A percentile compares a stretch with the other conserved stretches of the same genome.
Conservation (phyloP, 2,329 filamentous ascomycete species). For the Xylariaceae sp. region DNA sequence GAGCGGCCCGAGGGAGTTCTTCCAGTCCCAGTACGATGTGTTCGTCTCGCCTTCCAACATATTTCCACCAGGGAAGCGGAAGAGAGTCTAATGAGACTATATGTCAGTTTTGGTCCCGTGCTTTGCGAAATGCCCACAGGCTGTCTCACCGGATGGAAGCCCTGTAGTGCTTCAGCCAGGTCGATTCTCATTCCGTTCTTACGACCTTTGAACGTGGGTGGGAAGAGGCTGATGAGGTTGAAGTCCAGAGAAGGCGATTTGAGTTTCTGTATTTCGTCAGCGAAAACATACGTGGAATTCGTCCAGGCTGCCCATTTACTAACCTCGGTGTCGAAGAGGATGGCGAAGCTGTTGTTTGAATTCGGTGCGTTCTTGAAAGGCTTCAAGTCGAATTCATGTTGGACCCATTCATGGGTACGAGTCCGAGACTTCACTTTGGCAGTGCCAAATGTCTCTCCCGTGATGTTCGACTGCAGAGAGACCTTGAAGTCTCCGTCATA, state of each 20-base stretch:
- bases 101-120: slow-evolving; percentile 7
- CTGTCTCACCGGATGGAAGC: slow-evolving; percentile 43
- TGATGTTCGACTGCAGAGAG: slow-evolving; percentile 40
- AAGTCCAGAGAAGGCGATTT: slow-evolving; percentile 45
- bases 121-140: too few relatives aligned
- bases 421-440: slow-evolving; percentile 42
- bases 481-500: slow-evolving; percentile 44
- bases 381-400: slow-evolving; percentile 43
- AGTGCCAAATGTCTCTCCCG: slow-evolving; percentile 39
- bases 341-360: slow-evolving; percentile 50
- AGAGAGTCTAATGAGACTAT: slow-evolving; percentile 39
- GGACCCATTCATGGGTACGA: slow-evolving; percentile 41
- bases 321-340: slow-evolving; percentile 45
- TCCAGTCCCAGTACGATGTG: slow-evolving; percentile 45
- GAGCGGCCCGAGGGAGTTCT: slow-evolving; percentile 49
- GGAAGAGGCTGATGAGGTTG: slow-evolving; percentile 55
- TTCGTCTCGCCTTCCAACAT: slow-evolving; percentile 48
- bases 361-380: slow-evolving; percentile 43
- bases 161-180: slow-evolving; percentile 47
- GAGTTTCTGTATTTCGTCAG: slow-evolving; percentile 26
- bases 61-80: slow-evolving; percentile 62
- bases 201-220: slow-evolving; percentile 52
- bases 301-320: too few relatives aligned
- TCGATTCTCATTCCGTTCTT: slow-evolving; percentile 54
- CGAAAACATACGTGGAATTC: too few relatives aligned